These are phyloP conservation scores for Gossypium schwendimanii DNA, from an alignment of 441 rosid species.

Conservation along the genomic window DNA sequence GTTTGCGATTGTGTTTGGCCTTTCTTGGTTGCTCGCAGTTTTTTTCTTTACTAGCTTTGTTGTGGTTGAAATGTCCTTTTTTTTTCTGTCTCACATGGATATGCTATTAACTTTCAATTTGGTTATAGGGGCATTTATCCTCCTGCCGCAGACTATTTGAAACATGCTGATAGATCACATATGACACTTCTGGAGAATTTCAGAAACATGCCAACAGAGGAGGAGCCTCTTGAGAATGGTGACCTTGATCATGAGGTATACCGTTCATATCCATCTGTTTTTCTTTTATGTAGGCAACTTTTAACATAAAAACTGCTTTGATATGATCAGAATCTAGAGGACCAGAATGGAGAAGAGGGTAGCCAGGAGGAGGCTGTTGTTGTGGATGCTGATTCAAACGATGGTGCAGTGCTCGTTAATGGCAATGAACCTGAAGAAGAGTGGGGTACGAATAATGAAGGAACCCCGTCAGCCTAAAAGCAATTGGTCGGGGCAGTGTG, in stretches of 20 bases:
- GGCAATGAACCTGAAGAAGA: constrained; percentile 96
- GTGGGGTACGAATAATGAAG: constrained; percentile 97
- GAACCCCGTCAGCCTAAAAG: constrained; percentile 82
- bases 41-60: background rate
- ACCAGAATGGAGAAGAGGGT: constrained; percentile 58
- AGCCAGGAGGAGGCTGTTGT: constrained; percentile 86
- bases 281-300: background rate
- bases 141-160: constrained; percentile 58
- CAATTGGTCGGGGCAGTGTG: constrained; percentile 74
- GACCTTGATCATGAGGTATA: constrained; percentile 62
- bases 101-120: constrained; percentile 19
- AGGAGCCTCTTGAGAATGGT: constrained; percentile 65
- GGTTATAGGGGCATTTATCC: constrained; percentile 49
- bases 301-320: background rate
- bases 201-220: constrained; percentile 73
- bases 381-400: constrained; percentile 87
- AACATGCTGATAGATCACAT: constrained; percentile 51
- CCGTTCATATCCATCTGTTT: background rate
- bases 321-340: constrained; percentile 39
- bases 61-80: background rate
- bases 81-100: background rate
- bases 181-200: constrained; percentile 78
- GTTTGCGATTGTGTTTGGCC: constrained; percentile 1
- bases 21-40: background rate
- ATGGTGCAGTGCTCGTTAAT: constrained; percentile 86